Evolutionary conservation across 2,329 filamentous ascomycete genomes (phyloP).

Genomic region (Setomelanomma holmii): DNA sequence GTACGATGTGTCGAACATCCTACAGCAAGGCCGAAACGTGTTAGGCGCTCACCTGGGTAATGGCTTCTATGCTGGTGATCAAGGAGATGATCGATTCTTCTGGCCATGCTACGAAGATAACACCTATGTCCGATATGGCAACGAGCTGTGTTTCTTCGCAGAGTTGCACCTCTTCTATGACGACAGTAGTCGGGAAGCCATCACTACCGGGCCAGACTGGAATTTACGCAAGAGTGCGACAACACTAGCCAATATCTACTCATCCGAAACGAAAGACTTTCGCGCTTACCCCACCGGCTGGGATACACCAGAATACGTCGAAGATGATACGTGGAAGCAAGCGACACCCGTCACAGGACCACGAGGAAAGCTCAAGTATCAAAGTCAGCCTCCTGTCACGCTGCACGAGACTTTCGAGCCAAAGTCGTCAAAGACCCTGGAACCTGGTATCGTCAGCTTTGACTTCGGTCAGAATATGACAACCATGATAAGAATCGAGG

Average conservation of each 20-base stretch:
- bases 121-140: constrained; percentile 43
- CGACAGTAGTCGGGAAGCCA: constrained; percentile 45
- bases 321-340: constrained; percentile 39
- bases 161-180: constrained; percentile 50
- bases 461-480: constrained; percentile 46
- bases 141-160: constrained; percentile 52
- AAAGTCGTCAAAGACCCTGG: constrained; percentile 19
- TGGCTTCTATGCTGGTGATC: constrained; percentile 56
- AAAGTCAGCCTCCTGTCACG: constrained; percentile 50
- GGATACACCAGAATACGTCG: constrained; percentile 35
- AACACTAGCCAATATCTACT: constrained; percentile 51
- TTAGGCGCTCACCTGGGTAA: constrained; percentile 51
- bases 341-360: constrained; percentile 51
- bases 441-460: constrained; percentile 34
- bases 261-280: constrained; percentile 50
- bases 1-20: constrained; percentile 51
- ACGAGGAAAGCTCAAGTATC: constrained; percentile 49
- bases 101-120: constrained; percentile 55
- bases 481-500: constrained; percentile 39
- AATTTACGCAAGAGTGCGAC: constrained; percentile 50
- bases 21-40: constrained; percentile 44
- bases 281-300: constrained; percentile 46
- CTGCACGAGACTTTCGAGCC: constrained; percentile 49
- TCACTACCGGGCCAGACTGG: constrained; percentile 50
- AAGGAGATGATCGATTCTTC: constrained; percentile 51